phyloP scores from a whole-genome alignment of 257 asterid genomes.

The Nicotiana knightiana region DNA sequence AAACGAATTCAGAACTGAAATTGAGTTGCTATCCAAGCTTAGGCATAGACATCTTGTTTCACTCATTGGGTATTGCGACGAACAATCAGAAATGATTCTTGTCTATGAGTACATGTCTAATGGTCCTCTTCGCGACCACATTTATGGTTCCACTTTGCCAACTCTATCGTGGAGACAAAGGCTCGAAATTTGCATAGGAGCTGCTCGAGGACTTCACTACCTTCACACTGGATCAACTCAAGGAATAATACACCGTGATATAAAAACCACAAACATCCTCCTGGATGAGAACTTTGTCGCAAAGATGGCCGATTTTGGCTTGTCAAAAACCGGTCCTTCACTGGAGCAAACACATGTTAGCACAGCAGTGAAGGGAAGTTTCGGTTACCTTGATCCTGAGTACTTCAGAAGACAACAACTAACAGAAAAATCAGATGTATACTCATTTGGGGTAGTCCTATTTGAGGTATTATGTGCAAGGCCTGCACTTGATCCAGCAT shows the following conservation, averaged over 20 bases:
- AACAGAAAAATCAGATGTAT: slow-evolving; percentile 82
- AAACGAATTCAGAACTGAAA: slow-evolving; percentile 81
- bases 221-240: slow-evolving; percentile 95
- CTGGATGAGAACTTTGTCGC: slow-evolving; percentile 63
- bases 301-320: slow-evolving; percentile 86
- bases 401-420: slow-evolving; percentile 88
- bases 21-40: slow-evolving; percentile 70
- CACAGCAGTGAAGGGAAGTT: slow-evolving; percentile 94
- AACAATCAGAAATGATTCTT: slow-evolving; percentile 76
- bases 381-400: slow-evolving; percentile 92
- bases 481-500: slow-evolving; percentile 81
- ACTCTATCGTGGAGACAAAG: slow-evolving; percentile 72
- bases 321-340: slow-evolving; percentile 82
- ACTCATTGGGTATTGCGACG: slow-evolving; percentile 80
- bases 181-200: slow-evolving; percentile 85
- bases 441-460: slow-evolving; percentile 85
- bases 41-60: slow-evolving; percentile 89
- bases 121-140: slow-evolving; percentile 79
- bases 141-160: slow-evolving; percentile 54
- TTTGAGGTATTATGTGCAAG: slow-evolving; percentile 88
- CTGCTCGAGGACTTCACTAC: slow-evolving; percentile 87
- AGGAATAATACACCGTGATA: slow-evolving; percentile 85
- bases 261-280: slow-evolving; percentile 83
- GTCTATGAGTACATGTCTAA: slow-evolving; percentile 81
- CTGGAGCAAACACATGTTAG: slow-evolving; percentile 91